Evolutionary conservation across 202 grass and related monocot genomes (phyloP), one percentile per base, ranked within the genome.

Genomic region (Musa balbisiana): DNA sequence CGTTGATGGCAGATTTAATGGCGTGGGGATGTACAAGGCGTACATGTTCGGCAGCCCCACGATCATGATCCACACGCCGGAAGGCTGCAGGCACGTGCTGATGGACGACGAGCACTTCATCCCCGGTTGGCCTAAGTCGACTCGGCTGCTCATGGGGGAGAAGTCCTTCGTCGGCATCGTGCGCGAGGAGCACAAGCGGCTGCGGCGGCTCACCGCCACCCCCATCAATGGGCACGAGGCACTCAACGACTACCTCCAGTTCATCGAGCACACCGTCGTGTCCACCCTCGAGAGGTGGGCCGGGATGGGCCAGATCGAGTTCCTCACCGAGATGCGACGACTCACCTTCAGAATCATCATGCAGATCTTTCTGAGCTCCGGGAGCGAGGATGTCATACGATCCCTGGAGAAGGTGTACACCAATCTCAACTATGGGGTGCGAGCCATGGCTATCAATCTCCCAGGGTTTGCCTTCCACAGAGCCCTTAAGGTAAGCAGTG

Each of bases 331-430:
- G 91, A 58, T 97, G 9, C 66, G 84, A 3, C 84, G 84, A 10
- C 73, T 97, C 67, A 97, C 93, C 26, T 97, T 97, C 80, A 80
- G 85, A 80, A 87, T 97, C 76, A 97, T 97, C 82, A 78, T 97
- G 84, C 87, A 91, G 60, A 97, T 93, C 76, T 97, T 93, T 82
- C 59, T 97, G 23, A 79, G 88, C 71, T 80, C 82, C 11, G 79
- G 82, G 51, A 71, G 69, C 50, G 86, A 86, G 15, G 19, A 1
- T 3, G 73, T 84, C 21, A 73, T 74, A 55, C 81, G 76, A 26
- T 76, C 81, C 19, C 74, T 97, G 3, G 93, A 97, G 81, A 75
- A 69, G 27, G 85, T 87, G 67, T 97, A 97, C 84, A 89, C 86
- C 4, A 62, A 93, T 2, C 89, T 97, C 69, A 97, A 97, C 80